Base-by-base conservation (phyloP, 306 rosid species). In the Trichosanthes cucumerina region DNA sequence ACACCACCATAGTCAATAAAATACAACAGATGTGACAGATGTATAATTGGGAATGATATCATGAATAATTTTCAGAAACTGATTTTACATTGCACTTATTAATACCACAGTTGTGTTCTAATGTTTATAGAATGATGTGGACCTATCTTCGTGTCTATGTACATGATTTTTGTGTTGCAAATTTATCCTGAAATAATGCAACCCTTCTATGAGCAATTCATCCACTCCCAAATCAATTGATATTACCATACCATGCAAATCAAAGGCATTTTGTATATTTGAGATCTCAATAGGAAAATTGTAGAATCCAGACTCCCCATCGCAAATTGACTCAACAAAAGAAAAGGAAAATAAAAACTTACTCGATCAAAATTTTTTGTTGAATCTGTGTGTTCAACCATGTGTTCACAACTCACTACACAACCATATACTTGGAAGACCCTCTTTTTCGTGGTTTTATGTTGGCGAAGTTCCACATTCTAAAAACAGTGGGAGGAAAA, bases 391-490 rank as follows among this genome's bases (percentile, higher is more conserved):
- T 88, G 91, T 76, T 87, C 86, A 82, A 88, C 97, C 97, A 95
- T 92, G 85, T 91, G 87, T 86, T 83, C 79, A 65, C 88, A 85
- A 72, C 88, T 92, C 86, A 87, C 97, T 77, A 91, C 84, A 86
- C 97, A 91, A 46, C 97, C 98, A 85, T 88, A 91, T 82, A 95
- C 88, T 85, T 92, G 97, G 85, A 88, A 91, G 83, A 81, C 87
- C 89, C 97, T 91, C 87, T 88, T 92, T 79, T 90, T 88, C 78
- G 80, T 57, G 82, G 80, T 80, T 23, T 34, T 80, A 56, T 90
- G 38, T 80, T 84, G 90, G 79, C 74, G 41, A 75, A 10, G 60
- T 87, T 85, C 87, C 26, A 83, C 87, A 38, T 78, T 88, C 96
- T 91, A 86, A 77, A 50, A 62, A 83, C 86, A 71, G 80, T 58